A percentile compares a stretch with the other conserved stretches of the same genome.
Evolutionary conservation across 208 protist genomes (phyloP).

Genomic region (Vickermania spadyakhi): DNA sequence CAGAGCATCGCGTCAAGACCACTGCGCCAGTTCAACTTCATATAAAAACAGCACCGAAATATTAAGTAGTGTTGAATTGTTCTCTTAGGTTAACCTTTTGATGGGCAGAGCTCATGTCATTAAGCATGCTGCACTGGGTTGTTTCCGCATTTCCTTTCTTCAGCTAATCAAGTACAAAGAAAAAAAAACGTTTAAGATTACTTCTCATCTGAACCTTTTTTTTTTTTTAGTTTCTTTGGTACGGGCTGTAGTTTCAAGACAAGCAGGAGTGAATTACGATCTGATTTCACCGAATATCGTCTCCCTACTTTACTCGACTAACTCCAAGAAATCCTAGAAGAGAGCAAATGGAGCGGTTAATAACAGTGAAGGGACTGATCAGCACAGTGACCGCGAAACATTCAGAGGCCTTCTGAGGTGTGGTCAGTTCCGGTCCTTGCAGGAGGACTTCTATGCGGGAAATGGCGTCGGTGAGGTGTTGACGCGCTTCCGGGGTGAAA

Average conservation of each 20-base stretch:
- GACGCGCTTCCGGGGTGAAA: slow-evolving; percentile 15
- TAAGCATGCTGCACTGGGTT: too few species aligned
- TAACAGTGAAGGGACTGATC: neutral
- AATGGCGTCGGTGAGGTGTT: slow-evolving; percentile 13
- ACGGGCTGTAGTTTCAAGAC: neutral
- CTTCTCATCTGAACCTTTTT: neutral
- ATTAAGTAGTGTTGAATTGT: too few species aligned
- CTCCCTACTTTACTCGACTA: neutral
- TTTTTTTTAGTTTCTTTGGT: slow-evolving; percentile 1
- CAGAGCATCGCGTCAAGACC: too few species aligned
- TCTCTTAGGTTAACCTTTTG: too few species aligned
- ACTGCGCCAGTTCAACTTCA: too few species aligned
- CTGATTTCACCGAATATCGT: too few species aligned
- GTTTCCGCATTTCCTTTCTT: too few species aligned
- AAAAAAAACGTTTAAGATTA: too few species aligned
- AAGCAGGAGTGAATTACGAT: neutral
- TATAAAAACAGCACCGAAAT: too few species aligned
- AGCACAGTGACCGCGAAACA: neutral
- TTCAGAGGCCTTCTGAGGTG: neutral
- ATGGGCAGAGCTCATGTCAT: too few species aligned
- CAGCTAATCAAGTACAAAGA: too few species aligned
- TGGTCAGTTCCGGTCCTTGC: neutral
- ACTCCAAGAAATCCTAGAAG: neutral
- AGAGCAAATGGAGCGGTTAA: neutral
- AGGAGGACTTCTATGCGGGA: slow-evolving; percentile 20